Conservation (phyloP, 176 grass and related monocot genomes). For the Oryza officinalis region DNA sequence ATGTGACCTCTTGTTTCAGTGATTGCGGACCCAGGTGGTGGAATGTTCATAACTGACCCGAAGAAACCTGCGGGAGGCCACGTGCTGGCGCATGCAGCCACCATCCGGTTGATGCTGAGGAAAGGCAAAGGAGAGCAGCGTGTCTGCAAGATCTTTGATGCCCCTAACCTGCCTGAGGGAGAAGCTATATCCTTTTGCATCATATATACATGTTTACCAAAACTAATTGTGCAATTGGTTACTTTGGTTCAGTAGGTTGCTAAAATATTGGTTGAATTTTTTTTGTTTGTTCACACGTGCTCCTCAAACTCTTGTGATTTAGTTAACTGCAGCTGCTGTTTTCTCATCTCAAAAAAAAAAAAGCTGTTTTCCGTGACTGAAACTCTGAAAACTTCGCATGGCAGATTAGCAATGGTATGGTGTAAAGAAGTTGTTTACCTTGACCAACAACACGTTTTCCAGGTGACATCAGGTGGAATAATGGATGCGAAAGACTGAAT, state of each 20-base stretch:
- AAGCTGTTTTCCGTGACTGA: not conserved
- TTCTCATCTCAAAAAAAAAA: not conserved
- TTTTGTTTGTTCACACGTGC: not conserved
- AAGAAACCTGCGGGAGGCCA: slow-evolving; percentile 91
- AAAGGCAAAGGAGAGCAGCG: slow-evolving; percentile 96
- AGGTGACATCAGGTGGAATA: slow-evolving; percentile 80
- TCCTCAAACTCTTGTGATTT: slow-evolving; percentile 8
- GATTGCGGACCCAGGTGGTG: slow-evolving; percentile 83
- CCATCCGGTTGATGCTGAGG: slow-evolving; percentile 80
- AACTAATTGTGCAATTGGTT: not conserved
- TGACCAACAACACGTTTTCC: slow-evolving; percentile 77
- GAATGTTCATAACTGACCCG: slow-evolving; percentile 83
- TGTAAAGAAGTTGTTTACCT: slow-evolving; percentile 39
- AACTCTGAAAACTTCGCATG: slow-evolving; percentile 9
- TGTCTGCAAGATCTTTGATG: slow-evolving; percentile 91
- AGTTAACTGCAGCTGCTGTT: not conserved
- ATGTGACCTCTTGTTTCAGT: slow-evolving; percentile 45
- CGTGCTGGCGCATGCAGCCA: slow-evolving; percentile 70
- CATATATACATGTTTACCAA: not conserved
- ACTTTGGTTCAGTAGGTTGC: not conserved
- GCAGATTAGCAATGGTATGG: not conserved
- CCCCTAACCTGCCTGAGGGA: slow-evolving; percentile 83
- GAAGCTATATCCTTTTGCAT: slow-evolving; percentile 85
- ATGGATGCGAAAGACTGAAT: slow-evolving; percentile 84
- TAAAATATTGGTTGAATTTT: not conserved